Percentiles rank a stretch among this genome's conserved stretches.
These are phyloP conservation scores for Sphagnum magellanicum DNA, from an alignment of 228 moss, liverwort and hornwort species.

Conservation along the genomic window DNA sequence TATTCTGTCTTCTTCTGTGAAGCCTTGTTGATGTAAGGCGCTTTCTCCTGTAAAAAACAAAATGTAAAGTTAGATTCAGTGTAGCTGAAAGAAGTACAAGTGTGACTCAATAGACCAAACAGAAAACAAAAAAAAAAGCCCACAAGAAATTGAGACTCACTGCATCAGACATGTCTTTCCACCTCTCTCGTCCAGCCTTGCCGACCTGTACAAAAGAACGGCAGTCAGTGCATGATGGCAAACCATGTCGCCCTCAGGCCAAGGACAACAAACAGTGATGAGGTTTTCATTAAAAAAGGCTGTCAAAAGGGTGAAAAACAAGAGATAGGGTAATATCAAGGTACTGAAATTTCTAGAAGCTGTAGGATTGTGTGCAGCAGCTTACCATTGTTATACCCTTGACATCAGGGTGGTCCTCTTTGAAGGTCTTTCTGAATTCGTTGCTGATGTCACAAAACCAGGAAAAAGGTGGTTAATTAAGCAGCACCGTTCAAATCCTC, in stretches of 20 bases:
- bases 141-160: slow-evolving; percentile 15
- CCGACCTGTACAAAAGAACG: slow-evolving; percentile 42
- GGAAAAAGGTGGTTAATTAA: too few relatives aligned
- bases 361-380: not conserved
- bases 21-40: slow-evolving; percentile 65
- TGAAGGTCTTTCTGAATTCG: slow-evolving; percentile 88
- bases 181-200: slow-evolving; percentile 86
- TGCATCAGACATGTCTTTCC: slow-evolving; percentile 77
- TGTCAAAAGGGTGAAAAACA: too few relatives aligned
- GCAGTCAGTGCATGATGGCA: not conserved
- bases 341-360: too few relatives aligned
- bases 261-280: too few relatives aligned
- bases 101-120: not conserved
- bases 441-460: slow-evolving; percentile 26
- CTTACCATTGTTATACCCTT: slow-evolving; percentile 86
- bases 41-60: slow-evolving; percentile 64
- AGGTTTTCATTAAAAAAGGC: too few relatives aligned
- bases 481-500: too few relatives aligned
- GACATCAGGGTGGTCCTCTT: slow-evolving; percentile 90
- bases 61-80: not conserved
- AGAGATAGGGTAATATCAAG: too few relatives aligned
- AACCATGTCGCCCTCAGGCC: too few relatives aligned
- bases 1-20: slow-evolving; percentile 86
- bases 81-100: not conserved
- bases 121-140: not conserved